Evolutionary conservation across 371 early-diverging fungal species (phyloP).

Genomic region (Quaeritorhiza haematococci): DNA sequence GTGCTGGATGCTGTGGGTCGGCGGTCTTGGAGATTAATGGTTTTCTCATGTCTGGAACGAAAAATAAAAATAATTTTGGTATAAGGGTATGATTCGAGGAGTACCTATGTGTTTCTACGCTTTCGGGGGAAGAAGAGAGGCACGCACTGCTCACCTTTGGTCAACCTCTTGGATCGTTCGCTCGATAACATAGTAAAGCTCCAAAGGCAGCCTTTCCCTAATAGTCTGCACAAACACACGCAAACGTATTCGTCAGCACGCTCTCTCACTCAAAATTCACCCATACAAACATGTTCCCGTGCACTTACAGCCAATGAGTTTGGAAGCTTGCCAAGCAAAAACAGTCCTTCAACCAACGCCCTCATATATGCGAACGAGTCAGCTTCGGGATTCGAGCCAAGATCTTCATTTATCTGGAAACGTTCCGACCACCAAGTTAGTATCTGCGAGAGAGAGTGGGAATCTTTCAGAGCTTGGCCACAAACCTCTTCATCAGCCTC

Average conservation of each 20-base stretch:
- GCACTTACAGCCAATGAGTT: constrained; percentile 65
- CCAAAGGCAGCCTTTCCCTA: constrained; percentile 66
- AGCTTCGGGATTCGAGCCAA: constrained; percentile 65
- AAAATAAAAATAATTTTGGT: neutral
- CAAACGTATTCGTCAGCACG: neutral
- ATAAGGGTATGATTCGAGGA: neutral
- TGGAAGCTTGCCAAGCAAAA: constrained; percentile 68
- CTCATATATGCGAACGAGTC: constrained; percentile 89
- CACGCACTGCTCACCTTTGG: constrained; percentile 48
- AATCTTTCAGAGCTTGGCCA: constrained; percentile 7
- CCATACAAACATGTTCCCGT: neutral
- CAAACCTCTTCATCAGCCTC: neutral
- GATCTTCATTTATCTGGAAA: constrained; percentile 61
- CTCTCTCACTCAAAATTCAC: neutral
- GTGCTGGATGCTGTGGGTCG: neutral
- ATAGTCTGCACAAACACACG: constrained; percentile 25
- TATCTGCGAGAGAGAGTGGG: neutral
- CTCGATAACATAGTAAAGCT: constrained; percentile 83
- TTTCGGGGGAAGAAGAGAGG: neutral
- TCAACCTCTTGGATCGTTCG: constrained; percentile 81
- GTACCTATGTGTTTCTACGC: neutral
- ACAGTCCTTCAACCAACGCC: constrained; percentile 75
- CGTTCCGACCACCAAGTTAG: neutral
- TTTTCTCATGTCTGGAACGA: neutral
- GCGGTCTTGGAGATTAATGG: neutral